Evolutionary conservation across 495 filamentous ascomycete genomes (phyloP).

Genomic region (Xanthoparmelia taractica): DNA sequence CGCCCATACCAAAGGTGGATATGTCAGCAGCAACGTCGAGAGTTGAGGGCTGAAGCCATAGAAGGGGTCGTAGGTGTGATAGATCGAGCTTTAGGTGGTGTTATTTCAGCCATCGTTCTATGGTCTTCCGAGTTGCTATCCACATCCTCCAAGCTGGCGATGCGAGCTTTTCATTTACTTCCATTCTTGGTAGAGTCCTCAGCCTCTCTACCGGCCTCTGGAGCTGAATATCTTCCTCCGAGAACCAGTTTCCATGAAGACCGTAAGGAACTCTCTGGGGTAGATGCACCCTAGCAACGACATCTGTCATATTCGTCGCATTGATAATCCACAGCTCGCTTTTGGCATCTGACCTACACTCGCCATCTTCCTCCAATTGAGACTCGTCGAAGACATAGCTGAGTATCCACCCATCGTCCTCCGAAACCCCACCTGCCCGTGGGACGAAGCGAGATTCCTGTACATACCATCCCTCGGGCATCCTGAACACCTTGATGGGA

Average conservation of each 20-base stretch:
- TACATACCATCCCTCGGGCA: conserved; percentile 51
- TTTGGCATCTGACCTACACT: conserved; percentile 34
- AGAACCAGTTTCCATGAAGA: conserved; percentile 59
- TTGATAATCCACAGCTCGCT: conserved; percentile 62
- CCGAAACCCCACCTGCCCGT: conserved; percentile 31
- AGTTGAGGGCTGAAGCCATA: neutral
- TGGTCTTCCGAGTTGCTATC: conserved; percentile 13
- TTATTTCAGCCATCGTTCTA: conserved; percentile 14
- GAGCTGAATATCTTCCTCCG: conserved; percentile 43
- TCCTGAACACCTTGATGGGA: conserved; percentile 48
- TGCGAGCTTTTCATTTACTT: neutral
- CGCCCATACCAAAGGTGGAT: neutral
- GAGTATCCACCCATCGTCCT: conserved; percentile 55
- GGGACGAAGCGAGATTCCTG: conserved; percentile 59
- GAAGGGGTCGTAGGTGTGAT: neutral
- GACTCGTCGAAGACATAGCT: conserved; percentile 53
- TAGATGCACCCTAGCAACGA: conserved; percentile 46
- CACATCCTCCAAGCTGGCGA: conserved; percentile 17
- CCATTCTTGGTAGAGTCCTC: neutral
- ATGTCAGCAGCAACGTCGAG: neutral
- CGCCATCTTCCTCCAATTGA: conserved; percentile 43
- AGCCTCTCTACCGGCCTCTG: conserved; percentile 31
- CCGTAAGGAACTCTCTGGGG: conserved; percentile 62
- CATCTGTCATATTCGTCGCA: conserved; percentile 48
- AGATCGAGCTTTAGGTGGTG: neutral